A percentile compares a stretch with the other conserved stretches of the same genome.
These are phyloP conservation scores for Paecilomyces sp. DNA, from an alignment of 2,329 filamentous ascomycete genomes.

Conservation along the genomic window DNA sequence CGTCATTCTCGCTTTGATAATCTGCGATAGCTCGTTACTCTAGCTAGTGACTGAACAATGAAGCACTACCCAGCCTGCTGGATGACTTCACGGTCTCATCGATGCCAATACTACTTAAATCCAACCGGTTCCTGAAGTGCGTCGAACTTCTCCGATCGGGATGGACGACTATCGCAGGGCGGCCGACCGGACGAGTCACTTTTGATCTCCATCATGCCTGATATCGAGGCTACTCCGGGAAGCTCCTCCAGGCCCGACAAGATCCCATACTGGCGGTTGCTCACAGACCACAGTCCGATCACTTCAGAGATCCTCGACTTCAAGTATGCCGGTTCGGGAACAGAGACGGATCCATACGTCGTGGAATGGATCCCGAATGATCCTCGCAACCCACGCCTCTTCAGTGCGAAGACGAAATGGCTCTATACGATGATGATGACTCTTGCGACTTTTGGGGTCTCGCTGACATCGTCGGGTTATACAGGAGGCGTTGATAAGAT, in stretches of 20 bases:
- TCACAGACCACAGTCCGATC: not conserved
- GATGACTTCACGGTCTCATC: not conserved
- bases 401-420: not conserved
- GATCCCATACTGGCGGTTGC: not conserved
- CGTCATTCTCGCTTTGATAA: not conserved
- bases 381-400: not conserved
- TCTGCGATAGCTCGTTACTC: not conserved
- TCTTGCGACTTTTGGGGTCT: not conserved
- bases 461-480: not conserved
- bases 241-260: not conserved
- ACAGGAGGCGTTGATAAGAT: not conserved
- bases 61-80: not conserved
- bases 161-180: not conserved
- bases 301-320: not conserved
- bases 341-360: not conserved
- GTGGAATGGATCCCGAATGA: conserved; percentile 2
- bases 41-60: not conserved
- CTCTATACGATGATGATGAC: not conserved
- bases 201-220: not conserved
- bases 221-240: not conserved
- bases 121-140: not conserved
- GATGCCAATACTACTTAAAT: not conserved
- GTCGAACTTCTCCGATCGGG: not conserved
- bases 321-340: conserved; percentile 1
- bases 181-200: not conserved